Evolutionary conservation across 495 filamentous ascomycete genomes (phyloP), one percentile per base, ranked within the genome.

Genomic region (Penicillium dipodomyicola): DNA sequence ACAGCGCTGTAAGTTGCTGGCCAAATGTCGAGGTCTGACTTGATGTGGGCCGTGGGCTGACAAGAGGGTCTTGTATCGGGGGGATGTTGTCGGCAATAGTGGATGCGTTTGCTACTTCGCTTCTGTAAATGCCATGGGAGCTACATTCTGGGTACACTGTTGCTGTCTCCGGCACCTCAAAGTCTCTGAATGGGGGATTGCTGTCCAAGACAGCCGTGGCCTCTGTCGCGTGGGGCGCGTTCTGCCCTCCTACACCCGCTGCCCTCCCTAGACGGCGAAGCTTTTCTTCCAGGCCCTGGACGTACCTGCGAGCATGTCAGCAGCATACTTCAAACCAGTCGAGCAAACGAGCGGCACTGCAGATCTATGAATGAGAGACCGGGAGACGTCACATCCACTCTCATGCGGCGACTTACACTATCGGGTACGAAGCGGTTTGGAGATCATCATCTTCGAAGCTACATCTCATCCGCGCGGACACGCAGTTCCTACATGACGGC

Each of bases 371-470:
- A 41, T 41, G n/a, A 10, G 0, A 41, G 15, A 14, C 8, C 8
- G 39, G 5, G 17, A 41, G 39, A 41, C 39, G 14, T 41, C 22
- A n/a, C 25, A 27, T 29, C 9, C 23, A 15, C 20, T 46, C 44
- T 33, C 11, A 62, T 42, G 44, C 22, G 17, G n/a, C 15, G n/a
- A 42, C 72, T 44, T 58, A 75, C 71, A 60, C 65, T 52, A 75
- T 66, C 9, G 72, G 67, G 60, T 69, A 75, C 1, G 72, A 67
- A 14, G 64, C 72, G 5, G 67, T 65, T 29, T 75, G 69, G 17
- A 62, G 51, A 41, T 72, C 67, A 50, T 70, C 69, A 42, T 72
- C 67, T 9, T 71, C 57, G 55, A 72, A 75, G 51, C 72, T 75
- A 46, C 72, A 75, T 22, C 60, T 19, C 17, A 72, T 59, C 50